A percentile compares a stretch with the other conserved stretches of the same genome.
These are phyloP conservation scores for Inga leiocalycina DNA, from an alignment of 306 rosid species.

Conservation along the genomic window DNA sequence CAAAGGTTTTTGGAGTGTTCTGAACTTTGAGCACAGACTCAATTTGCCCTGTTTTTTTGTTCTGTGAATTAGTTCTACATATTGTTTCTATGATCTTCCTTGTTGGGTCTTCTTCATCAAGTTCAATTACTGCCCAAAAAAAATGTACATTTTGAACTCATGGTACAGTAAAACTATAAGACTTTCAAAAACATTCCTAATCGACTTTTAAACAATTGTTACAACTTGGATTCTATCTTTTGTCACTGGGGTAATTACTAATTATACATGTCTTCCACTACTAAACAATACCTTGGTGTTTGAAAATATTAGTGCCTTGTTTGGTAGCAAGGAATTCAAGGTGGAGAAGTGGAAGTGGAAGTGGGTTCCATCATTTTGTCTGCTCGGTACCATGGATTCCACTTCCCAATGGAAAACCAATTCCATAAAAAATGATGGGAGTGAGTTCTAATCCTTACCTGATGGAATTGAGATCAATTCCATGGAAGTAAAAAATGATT, in stretches of 20 bases:
- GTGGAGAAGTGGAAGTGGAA: too few relatives aligned
- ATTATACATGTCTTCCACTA: background rate
- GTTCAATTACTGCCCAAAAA: slow-evolving; percentile 44
- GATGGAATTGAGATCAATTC: too few relatives aligned
- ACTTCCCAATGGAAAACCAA: too few relatives aligned
- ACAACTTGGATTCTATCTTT: background rate
- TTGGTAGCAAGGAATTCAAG: too few relatives aligned
- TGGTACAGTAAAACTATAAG: background rate
- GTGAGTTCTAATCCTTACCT: too few relatives aligned
- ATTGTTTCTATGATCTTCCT: slow-evolving; percentile 58
- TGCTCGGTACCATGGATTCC: too few relatives aligned
- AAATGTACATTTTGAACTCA: background rate
- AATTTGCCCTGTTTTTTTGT: slow-evolving; percentile 28
- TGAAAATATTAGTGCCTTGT: background rate
- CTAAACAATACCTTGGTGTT: background rate
- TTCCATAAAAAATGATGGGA: too few relatives aligned
- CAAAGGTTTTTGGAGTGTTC: slow-evolving; percentile 41
- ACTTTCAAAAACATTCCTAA: background rate
- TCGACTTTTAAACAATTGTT: background rate
- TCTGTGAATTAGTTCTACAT: slow-evolving; percentile 39
- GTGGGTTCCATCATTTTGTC: too few relatives aligned
- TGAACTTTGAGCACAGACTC: slow-evolving; percentile 57
- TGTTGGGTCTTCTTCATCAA: slow-evolving; percentile 47
- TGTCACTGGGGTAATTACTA: background rate
- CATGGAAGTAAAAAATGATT: too few relatives aligned